phyloP scores from a whole-genome alignment of 2,329 filamentous ascomycete genomes.

The Colletotrichum lindemuthianum region DNA sequence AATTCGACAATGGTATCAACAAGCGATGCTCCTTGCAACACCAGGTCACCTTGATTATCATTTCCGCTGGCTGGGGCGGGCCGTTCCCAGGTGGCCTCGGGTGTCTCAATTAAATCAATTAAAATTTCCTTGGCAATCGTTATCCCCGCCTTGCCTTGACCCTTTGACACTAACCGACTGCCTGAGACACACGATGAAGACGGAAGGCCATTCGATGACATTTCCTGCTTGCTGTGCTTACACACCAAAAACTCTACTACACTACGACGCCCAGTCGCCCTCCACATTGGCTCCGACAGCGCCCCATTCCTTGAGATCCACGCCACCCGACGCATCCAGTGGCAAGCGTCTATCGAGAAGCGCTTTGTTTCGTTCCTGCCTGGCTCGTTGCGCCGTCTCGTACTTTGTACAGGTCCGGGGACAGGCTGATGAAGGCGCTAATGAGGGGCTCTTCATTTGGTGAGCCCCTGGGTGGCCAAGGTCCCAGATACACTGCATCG shows the following conservation, averaged over 20 bases:
- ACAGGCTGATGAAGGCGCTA: slow-evolving; percentile 29
- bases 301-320: slow-evolving; percentile 10
- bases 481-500: slow-evolving; percentile 4
- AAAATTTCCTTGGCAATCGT: slow-evolving; percentile 22
- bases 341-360: neutral
- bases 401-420: neutral
- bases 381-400: neutral
- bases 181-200: too few relatives aligned
- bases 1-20: neutral
- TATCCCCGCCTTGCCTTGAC: slow-evolving; percentile 29
- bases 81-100: slow-evolving; percentile 22
- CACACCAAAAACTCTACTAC: slow-evolving; percentile 17
- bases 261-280: neutral
- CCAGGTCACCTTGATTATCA: slow-evolving; percentile 15
- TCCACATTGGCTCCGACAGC: neutral
- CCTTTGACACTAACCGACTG: slow-evolving; percentile 1
- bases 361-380: slow-evolving; percentile 7
- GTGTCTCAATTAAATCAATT: slow-evolving; percentile 34
- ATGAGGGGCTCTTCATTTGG: slow-evolving; percentile 13
- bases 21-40: neutral
- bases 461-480: neutral
- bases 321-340: slow-evolving; percentile 16
- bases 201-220: slow-evolving; percentile 20
- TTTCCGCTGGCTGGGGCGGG: slow-evolving; percentile 20
- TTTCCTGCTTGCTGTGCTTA: slow-evolving; percentile 21